Evolutionary conservation across 306 rosid genomes (phyloP), one percentile per base, ranked within the genome.

Genomic region (Astragalus membranaceus): DNA sequence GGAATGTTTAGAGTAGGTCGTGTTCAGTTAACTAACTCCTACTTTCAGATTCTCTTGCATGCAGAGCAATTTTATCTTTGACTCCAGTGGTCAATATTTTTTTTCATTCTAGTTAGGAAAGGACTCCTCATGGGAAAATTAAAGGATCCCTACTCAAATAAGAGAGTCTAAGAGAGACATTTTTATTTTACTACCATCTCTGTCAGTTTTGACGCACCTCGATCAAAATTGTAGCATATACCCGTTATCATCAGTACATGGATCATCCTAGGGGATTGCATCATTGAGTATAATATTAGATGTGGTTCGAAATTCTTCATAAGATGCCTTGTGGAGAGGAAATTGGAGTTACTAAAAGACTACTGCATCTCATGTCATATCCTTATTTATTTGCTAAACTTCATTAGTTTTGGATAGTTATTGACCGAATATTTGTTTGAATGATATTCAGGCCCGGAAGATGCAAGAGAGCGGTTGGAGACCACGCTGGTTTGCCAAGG

Each of bases 391-490:
- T 46, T 47, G 17, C 33, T 20, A 70, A 64, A 15, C 43, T 35
- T 53, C 8, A 11, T 43, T 54, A 46, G 23, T 61, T 36, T 20
- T n/a, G 55, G 64, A 7, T 56, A 14, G 63, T 67, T 63, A 70
- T 67, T 63, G 62, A 75, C 13, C 33, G 47, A 42, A 15, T 14
- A 36, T 12, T 59, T 78, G 63, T 76, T 63, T 43, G 56, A 78
- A 75, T 44, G 56, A 15, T 23, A 35, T 81, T 70, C 83, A 95
- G 99, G 97, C 99, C 30, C 85, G 97, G 73, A 87, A 83, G 81
- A 91, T 95, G 99, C 99, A 95, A 85, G 97, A 95, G 75, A 79
- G 92, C 14, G 99, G 99, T 44, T 95, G 99, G 99, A 88, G 83
- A 79, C 97, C 99, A 4, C 89, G 83, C 69, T 95, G 99, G 99